A percentile compares a stretch with the other conserved stretches of the same genome.
These are phyloP conservation scores for Candida ipomoeae DNA, from an alignment of 805 yeast species.

Conservation along the genomic window DNA sequence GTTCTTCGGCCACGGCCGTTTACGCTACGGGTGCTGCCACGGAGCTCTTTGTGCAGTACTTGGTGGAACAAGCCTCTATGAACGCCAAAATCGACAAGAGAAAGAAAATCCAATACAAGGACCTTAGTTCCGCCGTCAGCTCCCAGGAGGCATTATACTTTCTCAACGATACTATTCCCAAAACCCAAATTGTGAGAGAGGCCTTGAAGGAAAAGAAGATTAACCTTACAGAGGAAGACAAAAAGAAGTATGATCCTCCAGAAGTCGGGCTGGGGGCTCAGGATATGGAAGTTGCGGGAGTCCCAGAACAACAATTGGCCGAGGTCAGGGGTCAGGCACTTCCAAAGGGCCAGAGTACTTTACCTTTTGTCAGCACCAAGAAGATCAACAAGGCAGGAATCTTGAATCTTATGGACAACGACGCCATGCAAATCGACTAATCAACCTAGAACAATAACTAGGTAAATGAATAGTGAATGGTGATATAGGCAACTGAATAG, in stretches of 20 bases:
- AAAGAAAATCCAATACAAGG: constrained; percentile 66
- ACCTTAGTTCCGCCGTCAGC: constrained; percentile 61
- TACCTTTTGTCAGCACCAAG: constrained; percentile 22
- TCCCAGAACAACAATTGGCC: not conserved
- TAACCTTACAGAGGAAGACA: constrained; percentile 14
- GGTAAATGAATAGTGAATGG: no score
- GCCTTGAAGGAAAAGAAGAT: constrained; percentile 43
- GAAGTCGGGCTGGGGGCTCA: constrained; percentile 6
- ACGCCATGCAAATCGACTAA: constrained; percentile 9
- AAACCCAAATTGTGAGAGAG: constrained; percentile 47
- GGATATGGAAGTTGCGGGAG: constrained; percentile 7
- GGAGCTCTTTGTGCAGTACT: constrained; percentile 64
- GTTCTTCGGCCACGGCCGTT: constrained; percentile 69
- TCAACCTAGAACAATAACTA: no score
- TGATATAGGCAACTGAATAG: no score
- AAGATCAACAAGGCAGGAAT: constrained; percentile 32
- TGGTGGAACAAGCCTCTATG: constrained; percentile 66
- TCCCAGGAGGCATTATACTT: constrained; percentile 59
- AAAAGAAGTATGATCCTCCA: constrained; percentile 4
- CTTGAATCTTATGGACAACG: constrained; percentile 28
- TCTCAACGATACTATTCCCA: constrained; percentile 64
- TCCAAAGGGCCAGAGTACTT: constrained; percentile 41
- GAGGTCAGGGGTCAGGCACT: constrained; percentile 11
- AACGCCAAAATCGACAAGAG: constrained; percentile 62
- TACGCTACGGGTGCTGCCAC: constrained; percentile 74